Conservation (phyloP, 352 stramenopile genomes). For the Phytophthora vignae region DNA sequence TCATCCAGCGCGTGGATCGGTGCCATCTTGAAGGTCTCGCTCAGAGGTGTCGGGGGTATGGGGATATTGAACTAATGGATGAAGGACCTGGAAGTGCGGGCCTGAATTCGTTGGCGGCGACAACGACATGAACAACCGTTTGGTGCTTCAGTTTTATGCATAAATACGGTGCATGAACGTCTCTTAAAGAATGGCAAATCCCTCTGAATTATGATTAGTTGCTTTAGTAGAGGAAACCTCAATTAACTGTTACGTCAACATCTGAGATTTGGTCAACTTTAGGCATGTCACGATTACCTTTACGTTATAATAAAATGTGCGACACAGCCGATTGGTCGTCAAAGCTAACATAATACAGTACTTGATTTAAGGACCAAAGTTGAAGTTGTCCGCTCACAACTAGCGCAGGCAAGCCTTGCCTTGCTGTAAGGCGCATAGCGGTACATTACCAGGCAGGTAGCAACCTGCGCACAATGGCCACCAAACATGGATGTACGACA, state of each 20-base stretch:
- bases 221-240: background rate
- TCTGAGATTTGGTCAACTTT: background rate
- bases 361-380: background rate
- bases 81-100: conserved; percentile 15
- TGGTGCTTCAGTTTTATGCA: conserved; percentile 20
- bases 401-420: too few relatives aligned
- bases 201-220: background rate
- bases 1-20: conserved; percentile 42
- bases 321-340: conserved; percentile 8
- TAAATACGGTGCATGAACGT: conserved; percentile 17
- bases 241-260: background rate
- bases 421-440: too few relatives aligned
- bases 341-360: background rate
- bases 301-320: conserved; percentile 12
- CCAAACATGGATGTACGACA: too few relatives aligned
- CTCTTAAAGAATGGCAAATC: conserved; percentile 4
- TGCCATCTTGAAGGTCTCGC: conserved; percentile 25
- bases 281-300: background rate
- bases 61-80: conserved; percentile 9
- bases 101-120: conserved; percentile 16
- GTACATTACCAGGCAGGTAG: too few relatives aligned
- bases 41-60: background rate
- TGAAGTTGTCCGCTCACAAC: background rate
- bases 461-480: too few relatives aligned
- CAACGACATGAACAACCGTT: conserved; percentile 24